Conservation (phyloP, 208 protist genomes). For the Crithidia mellificae region DNA sequence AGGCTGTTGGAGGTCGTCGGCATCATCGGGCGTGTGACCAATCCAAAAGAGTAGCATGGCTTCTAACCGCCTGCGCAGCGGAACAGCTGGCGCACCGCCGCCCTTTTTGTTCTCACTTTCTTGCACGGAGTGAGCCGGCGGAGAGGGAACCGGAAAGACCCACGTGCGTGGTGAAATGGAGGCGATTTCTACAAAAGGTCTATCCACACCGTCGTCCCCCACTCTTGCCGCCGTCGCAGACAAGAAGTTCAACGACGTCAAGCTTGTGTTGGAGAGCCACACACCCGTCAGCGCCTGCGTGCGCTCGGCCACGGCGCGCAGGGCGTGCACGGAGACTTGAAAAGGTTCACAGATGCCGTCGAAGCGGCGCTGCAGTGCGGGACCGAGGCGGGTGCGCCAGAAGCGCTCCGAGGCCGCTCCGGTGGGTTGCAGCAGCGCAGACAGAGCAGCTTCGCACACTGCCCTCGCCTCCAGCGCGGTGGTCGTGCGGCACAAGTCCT, state of each 20-base stretch:
- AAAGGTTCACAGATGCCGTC: constrained; percentile 58
- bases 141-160: constrained; percentile 18
- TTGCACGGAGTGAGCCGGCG: no score
- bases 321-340: constrained; percentile 43
- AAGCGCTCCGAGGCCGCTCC: constrained; percentile 52
- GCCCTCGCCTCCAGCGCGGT: constrained; percentile 31
- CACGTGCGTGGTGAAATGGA: constrained; percentile 18
- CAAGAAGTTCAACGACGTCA: constrained; percentile 32
- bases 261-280: constrained; percentile 41
- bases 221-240: neutral
- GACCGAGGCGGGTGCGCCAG: constrained; percentile 73
- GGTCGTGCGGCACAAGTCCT: constrained; percentile 49
- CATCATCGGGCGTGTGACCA: constrained; percentile 48
- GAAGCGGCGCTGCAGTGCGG: constrained; percentile 46
- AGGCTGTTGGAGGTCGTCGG: constrained; percentile 49
- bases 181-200: constrained; percentile 33
- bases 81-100: constrained; percentile 11
- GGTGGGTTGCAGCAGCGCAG: constrained; percentile 52
- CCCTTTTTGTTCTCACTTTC: neutral
- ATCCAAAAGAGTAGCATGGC: constrained; percentile 86
- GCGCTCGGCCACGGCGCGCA: constrained; percentile 59
- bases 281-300: constrained; percentile 55
- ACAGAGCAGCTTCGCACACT: constrained; percentile 45
- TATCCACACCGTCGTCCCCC: neutral
- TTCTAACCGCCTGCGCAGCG: constrained; percentile 33